Evolutionary conservation across 1,139 yeast species (phyloP).

Genomic region (Pichia sp.): DNA sequence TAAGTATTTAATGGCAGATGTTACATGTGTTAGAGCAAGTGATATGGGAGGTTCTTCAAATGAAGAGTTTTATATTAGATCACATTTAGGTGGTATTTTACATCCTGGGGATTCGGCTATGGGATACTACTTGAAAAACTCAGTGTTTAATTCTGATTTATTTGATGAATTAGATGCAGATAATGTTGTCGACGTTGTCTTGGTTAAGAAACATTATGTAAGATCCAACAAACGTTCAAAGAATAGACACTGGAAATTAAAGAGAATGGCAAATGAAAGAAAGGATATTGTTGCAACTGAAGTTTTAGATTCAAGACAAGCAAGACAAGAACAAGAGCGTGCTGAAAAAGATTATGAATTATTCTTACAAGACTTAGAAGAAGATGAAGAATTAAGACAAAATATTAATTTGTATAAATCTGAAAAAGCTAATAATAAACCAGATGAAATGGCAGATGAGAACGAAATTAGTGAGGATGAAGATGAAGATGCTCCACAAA

Average conservation of each 20-base stretch:
- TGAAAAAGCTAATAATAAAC: conserved; percentile 29
- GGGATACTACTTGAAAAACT: conserved; percentile 79
- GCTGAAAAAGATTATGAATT: conserved; percentile 94
- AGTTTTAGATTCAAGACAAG: conserved; percentile 42
- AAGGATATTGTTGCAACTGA: conserved; percentile 78
- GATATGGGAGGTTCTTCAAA: conserved; percentile 79
- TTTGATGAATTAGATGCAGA: conserved; percentile 67
- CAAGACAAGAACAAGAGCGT: conserved; percentile 82
- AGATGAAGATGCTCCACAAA: conserved; percentile 70
- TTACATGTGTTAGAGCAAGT: conserved; percentile 77
- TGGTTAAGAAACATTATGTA: conserved; percentile 86
- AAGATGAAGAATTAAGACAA: conserved; percentile 90
- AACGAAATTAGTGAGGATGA: conserved; percentile 45
- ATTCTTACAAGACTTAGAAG: conserved; percentile 96
- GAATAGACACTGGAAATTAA: conserved; percentile 90
- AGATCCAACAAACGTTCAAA: conserved; percentile 71
- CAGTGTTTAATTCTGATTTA: conserved; percentile 79
- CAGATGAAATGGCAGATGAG: conserved; percentile 38
- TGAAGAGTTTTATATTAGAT: conserved; percentile 68
- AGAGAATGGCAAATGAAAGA: conserved; percentile 97
- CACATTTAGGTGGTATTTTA: conserved; percentile 87
- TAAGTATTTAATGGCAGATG: conserved; percentile 79
- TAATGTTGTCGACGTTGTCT: conserved; percentile 78
- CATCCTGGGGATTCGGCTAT: conserved; percentile 94
- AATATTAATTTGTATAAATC: conserved; percentile 83